Evolutionary conservation across 2,329 filamentous ascomycete genomes (phyloP).

Genomic region (Sphaerostilbella broomeana): DNA sequence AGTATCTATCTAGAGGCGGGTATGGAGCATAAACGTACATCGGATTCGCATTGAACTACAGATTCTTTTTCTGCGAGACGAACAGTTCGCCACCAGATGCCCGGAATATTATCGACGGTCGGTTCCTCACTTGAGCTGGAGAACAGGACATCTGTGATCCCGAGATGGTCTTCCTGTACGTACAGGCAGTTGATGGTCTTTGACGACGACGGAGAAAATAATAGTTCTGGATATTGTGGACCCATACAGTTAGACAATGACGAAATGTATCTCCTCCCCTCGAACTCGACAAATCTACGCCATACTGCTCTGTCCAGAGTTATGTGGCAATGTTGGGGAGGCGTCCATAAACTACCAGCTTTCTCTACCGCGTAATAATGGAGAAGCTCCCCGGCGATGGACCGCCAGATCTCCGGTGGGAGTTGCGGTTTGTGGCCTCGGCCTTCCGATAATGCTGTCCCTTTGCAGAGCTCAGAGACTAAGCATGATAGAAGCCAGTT

Average conservation of each 20-base stretch:
- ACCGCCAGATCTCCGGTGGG: constrained; percentile 1
- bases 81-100: constrained; percentile 8
- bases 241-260: constrained; percentile 4
- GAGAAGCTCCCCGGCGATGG: constrained; percentile 1
- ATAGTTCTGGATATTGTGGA: not conserved
- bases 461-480: constrained; percentile 1
- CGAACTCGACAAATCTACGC: constrained; percentile 7
- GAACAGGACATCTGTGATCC: constrained; percentile 2
- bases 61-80: not conserved
- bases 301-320: constrained; percentile 1
- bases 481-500: constrained; percentile 1
- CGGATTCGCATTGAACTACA: not conserved
- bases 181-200: not conserved
- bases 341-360: constrained; percentile 5
- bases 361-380: constrained; percentile 1
- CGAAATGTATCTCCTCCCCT: constrained; percentile 5
- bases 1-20: too few relatives aligned
- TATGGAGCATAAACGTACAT: constrained; percentile 3
- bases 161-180: constrained; percentile 4
- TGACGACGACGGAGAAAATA: not conserved
- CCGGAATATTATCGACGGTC: constrained; percentile 5
- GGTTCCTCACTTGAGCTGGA: not conserved
- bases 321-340: not conserved
- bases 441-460: too few relatives aligned
- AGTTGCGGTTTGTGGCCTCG: not conserved